Base-by-base conservation (phyloP, 1,284 basidiomycete species). In the Butyriboletus appendiculatus region DNA sequence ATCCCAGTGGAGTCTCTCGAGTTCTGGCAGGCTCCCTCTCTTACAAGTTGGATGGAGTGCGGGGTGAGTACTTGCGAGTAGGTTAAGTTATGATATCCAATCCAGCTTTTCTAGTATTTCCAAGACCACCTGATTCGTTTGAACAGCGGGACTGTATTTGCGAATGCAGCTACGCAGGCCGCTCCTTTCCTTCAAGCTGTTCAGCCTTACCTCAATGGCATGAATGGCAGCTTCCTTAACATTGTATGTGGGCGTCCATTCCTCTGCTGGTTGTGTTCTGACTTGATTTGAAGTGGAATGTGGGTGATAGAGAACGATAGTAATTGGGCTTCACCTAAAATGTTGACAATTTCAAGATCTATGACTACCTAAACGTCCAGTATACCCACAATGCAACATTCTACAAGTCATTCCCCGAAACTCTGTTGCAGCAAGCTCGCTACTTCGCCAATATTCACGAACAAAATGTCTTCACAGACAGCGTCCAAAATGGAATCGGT, bases 361-460 rank as follows among this genome's bases (percentile, higher is more conserved):
- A 78, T 53, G 81, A 79, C 57, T 75, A 70, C 53, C 68, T 83
- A 32, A 81, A 81, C 59, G 80, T 84, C 16, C 70, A 81, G 50
- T 73, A 69, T 48, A 79, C 77, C 35, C 81, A 84, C 62, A 78
- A 82, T 59, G 69, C 65, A 26, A 72, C 73, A 0, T 81, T 76
- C 56, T 64, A 68, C 43, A 45, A 63, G 1, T 57, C 53, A 1
- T 66, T 74, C 28, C 70, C 73, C 1, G 55, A 68, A 20, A 71
- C 70, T 7, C 67, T 72, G 42, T 59, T 73, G 45, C 57, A 62
- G 20, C 77, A 75, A 60, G 75, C 75, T 4, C 73, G 75, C 20
- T 64, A 67, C 34, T 75, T 78, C 43, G 80, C 81, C 5, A 72
- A 82, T 63, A 80, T 77, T 58, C 79, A 81, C 59, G 78, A 84